A percentile compares a stretch with the other conserved stretches of the same genome.
Conservation (phyloP, 352 stramenopile genomes). For the Phytophthora uliginosa region DNA sequence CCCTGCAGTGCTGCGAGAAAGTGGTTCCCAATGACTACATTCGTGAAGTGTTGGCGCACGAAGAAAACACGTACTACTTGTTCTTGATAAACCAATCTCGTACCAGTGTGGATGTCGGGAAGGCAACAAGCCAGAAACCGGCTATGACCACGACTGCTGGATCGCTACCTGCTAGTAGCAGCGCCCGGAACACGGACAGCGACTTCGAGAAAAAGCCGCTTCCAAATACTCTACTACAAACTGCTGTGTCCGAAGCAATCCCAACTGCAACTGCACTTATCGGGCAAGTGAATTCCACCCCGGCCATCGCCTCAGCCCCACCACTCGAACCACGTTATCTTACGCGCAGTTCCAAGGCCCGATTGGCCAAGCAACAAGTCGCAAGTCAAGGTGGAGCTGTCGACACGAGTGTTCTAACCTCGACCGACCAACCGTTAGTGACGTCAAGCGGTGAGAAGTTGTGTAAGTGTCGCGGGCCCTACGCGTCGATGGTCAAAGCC, state of each 20-base stretch:
- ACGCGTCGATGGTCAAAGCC: background rate
- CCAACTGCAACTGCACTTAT: background rate
- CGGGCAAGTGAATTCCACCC: background rate
- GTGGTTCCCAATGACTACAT: slow-evolving; percentile 43
- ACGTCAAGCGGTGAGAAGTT: background rate
- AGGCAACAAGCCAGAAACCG: background rate
- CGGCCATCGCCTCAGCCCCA: background rate
- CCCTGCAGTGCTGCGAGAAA: slow-evolving; percentile 50
- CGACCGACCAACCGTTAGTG: background rate
- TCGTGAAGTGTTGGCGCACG: slow-evolving; percentile 33
- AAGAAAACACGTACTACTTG: slow-evolving; percentile 57
- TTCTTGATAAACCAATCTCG: slow-evolving; percentile 33
- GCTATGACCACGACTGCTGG: background rate
- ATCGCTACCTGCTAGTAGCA: background rate
- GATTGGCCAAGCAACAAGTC: background rate
- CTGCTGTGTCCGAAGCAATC: background rate
- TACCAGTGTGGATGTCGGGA: background rate
- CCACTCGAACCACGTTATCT: slow-evolving; percentile 9
- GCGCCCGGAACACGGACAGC: background rate
- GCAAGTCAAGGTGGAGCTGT: background rate
- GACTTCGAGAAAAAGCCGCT: slow-evolving; percentile 22
- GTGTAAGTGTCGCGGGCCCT: slow-evolving; percentile 21
- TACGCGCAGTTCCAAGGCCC: slow-evolving; percentile 12
- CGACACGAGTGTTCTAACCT: background rate
- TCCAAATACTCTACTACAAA: background rate